Evolutionary conservation across 257 asterid genomes (phyloP), one percentile per base, ranked within the genome.

Genomic region (Capsicum rhomboideum): DNA sequence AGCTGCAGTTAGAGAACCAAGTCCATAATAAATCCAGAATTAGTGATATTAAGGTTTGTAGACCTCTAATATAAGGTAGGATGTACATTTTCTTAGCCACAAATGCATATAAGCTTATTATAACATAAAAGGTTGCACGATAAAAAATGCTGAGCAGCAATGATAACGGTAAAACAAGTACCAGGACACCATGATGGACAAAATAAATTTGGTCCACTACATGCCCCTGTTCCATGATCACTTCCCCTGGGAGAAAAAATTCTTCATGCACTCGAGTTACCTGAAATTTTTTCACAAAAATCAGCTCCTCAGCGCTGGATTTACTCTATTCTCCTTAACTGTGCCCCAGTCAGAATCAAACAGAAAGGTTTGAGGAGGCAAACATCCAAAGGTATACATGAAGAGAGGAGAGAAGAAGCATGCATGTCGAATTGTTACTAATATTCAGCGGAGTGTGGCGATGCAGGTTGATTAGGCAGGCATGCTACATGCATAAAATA

Each of bases 211-310:
- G 99, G 87, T 96, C 99, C n/a, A 91, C 95, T 26, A 86, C 96
- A 82, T 86, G 89, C 85, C 97, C 98, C 64, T 94, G 98, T 71
- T 92, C 96, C 92, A 93, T 90, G 87, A 96, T 91, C 28, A 96
- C 95, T 89, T 96, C 98, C 67, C 99, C 98, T 0, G 99, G 98
- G 72, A 94, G 94, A 58, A 96, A 96, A 89, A 96, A 96, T 83
- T 96, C 99, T 86, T 96, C 98, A 10, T 89, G 93, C 34, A 96
- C 98, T 83, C 97, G 88, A 82, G 90, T 92, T 44, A 94, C 97
- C 99, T 95, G 88, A 85, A 85, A 6, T 21, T 6, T 20, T 61
- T 56, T 49, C 23, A 28, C 7, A 23, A 37, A 26, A 20, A 40
- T 46, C 55, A 64, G 42, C 44, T 20, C 28, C n/a, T 64, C 72